Evolutionary conservation across 2,329 filamentous ascomycete genomes (phyloP).

Genomic region (Epichloe bromicola): DNA sequence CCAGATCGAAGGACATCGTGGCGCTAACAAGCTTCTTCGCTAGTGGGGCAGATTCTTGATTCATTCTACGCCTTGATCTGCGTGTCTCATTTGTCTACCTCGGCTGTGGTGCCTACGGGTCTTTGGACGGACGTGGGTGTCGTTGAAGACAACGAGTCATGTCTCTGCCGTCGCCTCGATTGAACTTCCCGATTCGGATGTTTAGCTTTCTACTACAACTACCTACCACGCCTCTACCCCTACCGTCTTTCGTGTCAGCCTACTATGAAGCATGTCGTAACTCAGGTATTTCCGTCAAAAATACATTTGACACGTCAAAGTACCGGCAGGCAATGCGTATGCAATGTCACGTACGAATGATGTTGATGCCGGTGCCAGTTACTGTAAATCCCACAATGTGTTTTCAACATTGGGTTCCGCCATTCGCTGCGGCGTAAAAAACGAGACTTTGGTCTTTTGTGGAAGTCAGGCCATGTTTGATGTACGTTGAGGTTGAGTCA

Average conservation of each 20-base stretch:
- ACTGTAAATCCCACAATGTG: no score
- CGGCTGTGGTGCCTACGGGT: no score
- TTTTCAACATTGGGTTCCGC: no score
- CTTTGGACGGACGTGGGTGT: neutral
- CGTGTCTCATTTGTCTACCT: neutral
- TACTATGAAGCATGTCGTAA: neutral
- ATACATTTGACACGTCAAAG: neutral
- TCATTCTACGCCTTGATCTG: neutral
- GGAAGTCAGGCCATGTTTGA: no score
- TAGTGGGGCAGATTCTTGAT: neutral
- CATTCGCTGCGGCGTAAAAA: no score
- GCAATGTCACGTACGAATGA: no score
- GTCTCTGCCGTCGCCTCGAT: neutral
- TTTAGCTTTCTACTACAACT: neutral
- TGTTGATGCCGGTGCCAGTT: no score
- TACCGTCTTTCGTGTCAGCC: neutral
- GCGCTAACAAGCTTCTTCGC: neutral
- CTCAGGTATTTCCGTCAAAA: neutral
- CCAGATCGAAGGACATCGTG: neutral
- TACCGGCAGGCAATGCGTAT: neutral
- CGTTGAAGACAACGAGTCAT: neutral
- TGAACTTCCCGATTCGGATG: conserved; percentile 1
- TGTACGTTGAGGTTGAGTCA: no score
- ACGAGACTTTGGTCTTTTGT: no score
- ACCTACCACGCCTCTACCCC: neutral